phyloP scores from a whole-genome alignment of 1,284 basidiomycete species.

The Cutaneotrichosporon sp. region DNA sequence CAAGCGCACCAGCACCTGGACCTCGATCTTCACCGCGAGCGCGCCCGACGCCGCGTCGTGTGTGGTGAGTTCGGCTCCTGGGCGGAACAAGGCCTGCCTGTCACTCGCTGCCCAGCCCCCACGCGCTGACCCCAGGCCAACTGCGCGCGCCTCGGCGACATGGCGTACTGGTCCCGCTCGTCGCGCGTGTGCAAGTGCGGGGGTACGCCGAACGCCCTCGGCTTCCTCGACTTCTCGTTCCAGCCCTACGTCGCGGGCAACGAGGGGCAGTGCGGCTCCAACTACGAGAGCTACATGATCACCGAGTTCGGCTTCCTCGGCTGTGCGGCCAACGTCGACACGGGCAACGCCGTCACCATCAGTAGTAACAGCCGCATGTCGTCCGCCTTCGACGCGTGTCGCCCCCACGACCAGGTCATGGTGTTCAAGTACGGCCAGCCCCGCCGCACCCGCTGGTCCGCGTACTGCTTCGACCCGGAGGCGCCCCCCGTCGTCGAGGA shows the following conservation, averaged over 20 bases:
- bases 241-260: not conserved
- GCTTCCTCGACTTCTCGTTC: not conserved
- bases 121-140: not conserved
- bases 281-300: constrained; percentile 1
- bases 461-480: constrained; percentile 1
- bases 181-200: not conserved
- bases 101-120: no score
- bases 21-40: not conserved
- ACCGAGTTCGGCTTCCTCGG: constrained; percentile 1
- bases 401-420: not conserved
- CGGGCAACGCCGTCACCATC: not conserved
- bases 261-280: not conserved
- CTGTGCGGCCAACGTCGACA: not conserved
- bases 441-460: not conserved
- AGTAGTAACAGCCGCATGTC: no score
- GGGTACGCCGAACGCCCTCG: not conserved
- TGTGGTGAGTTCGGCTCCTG: constrained; percentile 6
- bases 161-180: constrained; percentile 2
- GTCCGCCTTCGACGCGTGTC: not conserved
- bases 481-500: not conserved
- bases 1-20: not conserved
- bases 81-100: no score
- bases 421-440: not conserved
- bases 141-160: not conserved
- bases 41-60: not conserved